Evolutionary conservation across 495 filamentous ascomycete genomes (phyloP).

Genomic region (Cercophora scortea): DNA sequence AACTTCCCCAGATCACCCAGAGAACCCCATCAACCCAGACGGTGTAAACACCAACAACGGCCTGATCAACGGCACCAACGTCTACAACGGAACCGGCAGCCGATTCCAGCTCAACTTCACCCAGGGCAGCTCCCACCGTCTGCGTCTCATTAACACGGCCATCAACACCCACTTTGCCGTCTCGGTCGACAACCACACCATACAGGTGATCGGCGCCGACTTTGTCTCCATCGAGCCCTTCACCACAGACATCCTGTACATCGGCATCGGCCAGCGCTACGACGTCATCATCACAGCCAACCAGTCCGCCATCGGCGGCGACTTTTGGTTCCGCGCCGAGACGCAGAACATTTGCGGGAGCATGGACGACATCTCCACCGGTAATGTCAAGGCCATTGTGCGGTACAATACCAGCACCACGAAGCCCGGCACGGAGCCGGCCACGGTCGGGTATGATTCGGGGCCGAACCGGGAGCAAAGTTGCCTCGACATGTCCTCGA

Average conservation of each 20-base stretch:
- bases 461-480: too few species aligned
- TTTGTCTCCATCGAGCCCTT: slow-evolving; percentile 46
- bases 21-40: too few species aligned
- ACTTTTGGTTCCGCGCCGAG: slow-evolving; percentile 49
- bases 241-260: slow-evolving; percentile 33
- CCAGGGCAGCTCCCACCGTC: slow-evolving; percentile 34
- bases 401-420: slow-evolving; percentile 38
- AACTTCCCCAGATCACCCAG: too few species aligned
- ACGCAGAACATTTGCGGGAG: slow-evolving; percentile 35
- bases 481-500: slow-evolving; percentile 23
- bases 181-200: slow-evolving; percentile 42
- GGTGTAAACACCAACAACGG: slow-evolving; percentile 14
- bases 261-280: slow-evolving; percentile 59
- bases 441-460: slow-evolving; percentile 16
- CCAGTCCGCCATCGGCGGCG: slow-evolving; percentile 20
- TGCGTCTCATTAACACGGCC: slow-evolving; percentile 47
- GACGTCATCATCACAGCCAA: slow-evolving; percentile 60
- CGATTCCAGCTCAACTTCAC: slow-evolving; percentile 29
- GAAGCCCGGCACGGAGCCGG: slow-evolving; percentile 22
- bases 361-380: slow-evolving; percentile 24
- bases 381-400: slow-evolving; percentile 48
- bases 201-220: slow-evolving; percentile 46
- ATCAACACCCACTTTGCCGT: slow-evolving; percentile 28
- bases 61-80: slow-evolving; percentile 31
- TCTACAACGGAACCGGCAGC: slow-evolving; percentile 22